Base-by-base conservation (phyloP, 139 green algal genomes). In the Pleodorina starrii region DNA sequence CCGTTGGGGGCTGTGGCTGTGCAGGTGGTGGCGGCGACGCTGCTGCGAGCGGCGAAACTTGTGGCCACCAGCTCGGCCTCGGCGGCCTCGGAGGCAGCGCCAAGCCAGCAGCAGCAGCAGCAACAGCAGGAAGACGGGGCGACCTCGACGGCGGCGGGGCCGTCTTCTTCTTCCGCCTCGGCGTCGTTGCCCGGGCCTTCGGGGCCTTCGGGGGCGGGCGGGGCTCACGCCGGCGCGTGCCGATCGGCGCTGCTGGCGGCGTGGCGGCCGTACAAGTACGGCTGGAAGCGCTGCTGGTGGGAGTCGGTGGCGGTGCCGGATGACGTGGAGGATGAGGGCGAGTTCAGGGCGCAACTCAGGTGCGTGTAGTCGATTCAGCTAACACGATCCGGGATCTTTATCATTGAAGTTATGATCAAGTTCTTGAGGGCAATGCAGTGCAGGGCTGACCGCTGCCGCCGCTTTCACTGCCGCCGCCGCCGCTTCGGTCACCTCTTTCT, bases 211-310 rank as follows among this genome's bases (percentile, higher is more conserved):
- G n/a, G 21, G 40, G 85, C 35, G n/a, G 32, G 86, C 85, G 29
- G 68, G 40, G 32, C 54, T 66, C 6, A 11, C 51, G 66, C 63
- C 91, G 80, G 84, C 14, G 84, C 27, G 36, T n/a, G 19, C 5
- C 32, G 38, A 32, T 68, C 60, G 6, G 94, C 93, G 10, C 87
- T 98, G 84, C 43, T 73, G 69, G 59, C 86, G 17, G 97, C 95
- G 2, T 99, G 97, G 94, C 44, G 90, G 89, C 97, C 97, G 0
- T 98, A 95, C 60, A 74, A 85, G 14, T 44, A 94, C 32, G 96
- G 91, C n/a, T 94, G 94, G 81, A 99, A 99, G 91, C 79, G 72
- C 21, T 23, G 93, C 23, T 99, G 97, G 97, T 99, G 97, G 97
- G 95, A 99, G 68, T 76, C 78, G 27, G 91, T 98, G 29, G 94